These are phyloP conservation scores for Botrytis elliptica DNA, from an alignment of 2,329 filamentous ascomycete genomes.

Conservation along the genomic window DNA sequence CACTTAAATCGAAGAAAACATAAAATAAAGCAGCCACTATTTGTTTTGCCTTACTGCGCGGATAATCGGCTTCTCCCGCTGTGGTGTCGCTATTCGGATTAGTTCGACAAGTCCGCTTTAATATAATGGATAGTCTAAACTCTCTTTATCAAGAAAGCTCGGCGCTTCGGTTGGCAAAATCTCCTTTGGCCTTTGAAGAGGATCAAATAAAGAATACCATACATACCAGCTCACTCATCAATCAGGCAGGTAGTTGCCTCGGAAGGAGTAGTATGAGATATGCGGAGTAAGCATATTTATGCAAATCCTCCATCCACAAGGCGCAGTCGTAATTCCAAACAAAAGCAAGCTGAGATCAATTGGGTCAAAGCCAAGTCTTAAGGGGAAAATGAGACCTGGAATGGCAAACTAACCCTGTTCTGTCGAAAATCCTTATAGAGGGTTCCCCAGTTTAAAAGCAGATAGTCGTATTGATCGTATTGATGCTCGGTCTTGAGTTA, in stretches of 20 bases:
- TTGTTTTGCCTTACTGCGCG: background rate
- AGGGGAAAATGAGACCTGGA: background rate
- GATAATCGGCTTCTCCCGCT: background rate
- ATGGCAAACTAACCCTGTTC: background rate
- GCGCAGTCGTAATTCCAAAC: background rate
- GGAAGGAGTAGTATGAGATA: background rate
- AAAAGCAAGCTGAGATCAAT: background rate
- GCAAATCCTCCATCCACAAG: background rate
- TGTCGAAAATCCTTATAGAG: background rate
- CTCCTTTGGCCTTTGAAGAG: background rate
- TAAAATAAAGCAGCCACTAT: background rate
- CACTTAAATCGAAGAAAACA: background rate
- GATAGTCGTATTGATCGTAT: background rate
- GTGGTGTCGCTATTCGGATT: background rate
- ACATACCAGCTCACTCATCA: background rate
- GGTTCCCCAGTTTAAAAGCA: background rate
- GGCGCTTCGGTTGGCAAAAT: conserved; percentile 1
- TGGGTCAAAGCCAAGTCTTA: background rate
- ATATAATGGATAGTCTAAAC: background rate
- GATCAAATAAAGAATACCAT: background rate
- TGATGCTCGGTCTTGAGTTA: background rate
- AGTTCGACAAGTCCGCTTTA: background rate
- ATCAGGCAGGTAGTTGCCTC: background rate
- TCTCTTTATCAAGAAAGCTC: background rate
- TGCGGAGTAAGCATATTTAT: background rate